Evolutionary conservation across 2,329 filamentous ascomycete genomes (phyloP).

Genomic region (Scytalidium lignicola): DNA sequence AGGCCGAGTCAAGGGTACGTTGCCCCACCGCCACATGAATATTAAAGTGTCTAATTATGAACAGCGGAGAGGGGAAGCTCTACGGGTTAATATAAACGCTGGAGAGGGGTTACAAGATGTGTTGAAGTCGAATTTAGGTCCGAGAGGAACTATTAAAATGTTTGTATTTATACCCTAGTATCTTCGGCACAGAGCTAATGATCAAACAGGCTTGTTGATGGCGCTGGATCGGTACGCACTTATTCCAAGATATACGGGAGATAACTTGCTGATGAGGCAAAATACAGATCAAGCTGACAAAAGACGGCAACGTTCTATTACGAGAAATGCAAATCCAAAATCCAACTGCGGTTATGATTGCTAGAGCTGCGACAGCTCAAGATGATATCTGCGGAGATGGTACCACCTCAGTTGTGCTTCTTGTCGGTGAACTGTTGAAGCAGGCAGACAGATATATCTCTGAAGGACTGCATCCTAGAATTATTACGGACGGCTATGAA

Average conservation of each 20-base stretch:
- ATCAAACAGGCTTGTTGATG: slow-evolving; percentile 58
- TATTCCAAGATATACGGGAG: neutral
- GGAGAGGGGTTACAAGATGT: slow-evolving; percentile 93
- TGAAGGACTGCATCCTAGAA: slow-evolving; percentile 92
- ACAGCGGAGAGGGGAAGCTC: slow-evolving; percentile 92
- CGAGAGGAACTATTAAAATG: slow-evolving; percentile 95
- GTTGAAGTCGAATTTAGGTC: slow-evolving; percentile 91
- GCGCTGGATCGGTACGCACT: slow-evolving; percentile 57
- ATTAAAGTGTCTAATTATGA: slow-evolving; percentile 16
- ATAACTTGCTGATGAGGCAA: neutral
- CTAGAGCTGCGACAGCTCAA: slow-evolving; percentile 85
- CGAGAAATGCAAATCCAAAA: slow-evolving; percentile 94
- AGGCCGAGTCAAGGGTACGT: slow-evolving; percentile 92
- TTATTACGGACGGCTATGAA: slow-evolving; percentile 97
- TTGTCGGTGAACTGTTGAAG: slow-evolving; percentile 96
- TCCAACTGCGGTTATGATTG: slow-evolving; percentile 86
- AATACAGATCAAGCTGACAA: slow-evolving; percentile 89
- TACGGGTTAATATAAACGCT: slow-evolving; percentile 93
- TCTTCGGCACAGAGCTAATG: slow-evolving; percentile 17
- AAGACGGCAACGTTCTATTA: slow-evolving; percentile 87
- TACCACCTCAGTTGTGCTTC: slow-evolving; percentile 90
- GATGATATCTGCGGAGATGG: slow-evolving; percentile 98
- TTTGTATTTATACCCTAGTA: slow-evolving; percentile 29
- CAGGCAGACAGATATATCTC: slow-evolving; percentile 95
- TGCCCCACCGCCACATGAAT: slow-evolving; percentile 13